Conservation (phyloP, 2,329 filamentous ascomycete genomes). For the Immersiporthe knoxdaviesiana region DNA sequence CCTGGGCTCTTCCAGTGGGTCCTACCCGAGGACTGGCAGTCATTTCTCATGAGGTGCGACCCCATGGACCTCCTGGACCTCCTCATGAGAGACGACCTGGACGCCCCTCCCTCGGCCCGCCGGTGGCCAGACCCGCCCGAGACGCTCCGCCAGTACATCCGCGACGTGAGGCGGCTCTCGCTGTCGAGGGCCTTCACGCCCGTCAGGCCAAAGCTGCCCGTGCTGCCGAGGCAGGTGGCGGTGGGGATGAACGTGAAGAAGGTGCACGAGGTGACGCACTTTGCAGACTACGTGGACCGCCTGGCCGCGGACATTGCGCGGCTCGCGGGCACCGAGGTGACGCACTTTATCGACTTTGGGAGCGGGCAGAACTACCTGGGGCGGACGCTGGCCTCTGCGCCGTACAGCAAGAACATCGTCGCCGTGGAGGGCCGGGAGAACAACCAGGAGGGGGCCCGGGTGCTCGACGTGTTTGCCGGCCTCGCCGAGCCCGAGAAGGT, state of each 20-base stretch:
- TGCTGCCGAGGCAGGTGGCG: slow-evolving; percentile 71
- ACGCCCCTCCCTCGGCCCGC: slow-evolving; percentile 36
- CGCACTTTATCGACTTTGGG: slow-evolving; percentile 93
- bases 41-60: slow-evolving; percentile 72
- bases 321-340: slow-evolving; percentile 63
- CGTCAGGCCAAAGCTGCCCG: slow-evolving; percentile 50
- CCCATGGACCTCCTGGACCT: slow-evolving; percentile 80
- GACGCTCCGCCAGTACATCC: slow-evolving; percentile 73
- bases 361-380: slow-evolving; percentile 97
- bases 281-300: slow-evolving; percentile 78
- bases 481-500: slow-evolving; percentile 73
- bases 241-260: slow-evolving; percentile 98
- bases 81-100: slow-evolving; percentile 76
- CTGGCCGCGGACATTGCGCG: slow-evolving; percentile 62
- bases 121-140: slow-evolving; percentile 45
- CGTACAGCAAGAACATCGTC: slow-evolving; percentile 85
- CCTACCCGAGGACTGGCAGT: slow-evolving; percentile 78
- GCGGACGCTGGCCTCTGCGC: slow-evolving; percentile 78
- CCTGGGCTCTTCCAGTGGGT: slow-evolving; percentile 80
- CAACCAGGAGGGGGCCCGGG: slow-evolving; percentile 84
- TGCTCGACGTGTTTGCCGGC: slow-evolving; percentile 81
- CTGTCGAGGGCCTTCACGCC: slow-evolving; percentile 64
- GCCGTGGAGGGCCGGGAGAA: slow-evolving; percentile 86
- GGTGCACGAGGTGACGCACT: slow-evolving; percentile 88
- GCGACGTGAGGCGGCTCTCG: slow-evolving; percentile 69